These are phyloP conservation scores for Candida ortonii DNA, from an alignment of 805 yeast genomes.

Conservation along the genomic window DNA sequence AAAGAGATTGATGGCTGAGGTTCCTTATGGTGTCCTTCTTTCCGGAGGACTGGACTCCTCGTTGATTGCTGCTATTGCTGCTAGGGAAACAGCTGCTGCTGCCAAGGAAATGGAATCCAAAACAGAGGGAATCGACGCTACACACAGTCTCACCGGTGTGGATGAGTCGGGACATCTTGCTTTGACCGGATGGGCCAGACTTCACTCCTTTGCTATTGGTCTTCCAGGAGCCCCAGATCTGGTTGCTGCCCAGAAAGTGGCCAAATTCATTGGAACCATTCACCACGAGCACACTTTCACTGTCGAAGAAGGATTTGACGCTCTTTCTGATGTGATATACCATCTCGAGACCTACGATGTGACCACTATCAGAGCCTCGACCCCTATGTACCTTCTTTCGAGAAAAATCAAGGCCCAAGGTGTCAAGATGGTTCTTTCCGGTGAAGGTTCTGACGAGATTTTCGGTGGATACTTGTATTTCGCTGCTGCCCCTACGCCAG, in stretches of 20 bases:
- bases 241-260: constrained; percentile 93
- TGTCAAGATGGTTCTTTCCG: constrained; percentile 97
- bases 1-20: constrained; percentile 99
- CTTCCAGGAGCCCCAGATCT: constrained; percentile 97
- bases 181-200: constrained; percentile 67
- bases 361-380: constrained; percentile 97
- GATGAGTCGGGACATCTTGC: constrained; percentile 85
- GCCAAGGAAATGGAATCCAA: constrained; percentile 45
- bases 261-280: constrained; percentile 90
- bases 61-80: constrained; percentile 93
- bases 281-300: constrained; percentile 99
- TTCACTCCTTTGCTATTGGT: constrained; percentile 97
- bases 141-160: constrained; percentile 82
- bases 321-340: constrained; percentile 88
- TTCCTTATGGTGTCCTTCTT: constrained; percentile 94
- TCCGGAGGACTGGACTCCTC: constrained; percentile 98
- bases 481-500: constrained; percentile 91
- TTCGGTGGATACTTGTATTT: constrained; percentile 98
- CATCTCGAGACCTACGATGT: constrained; percentile 98
- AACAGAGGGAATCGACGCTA: constrained; percentile 54
- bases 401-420: constrained; percentile 99
- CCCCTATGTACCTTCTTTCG: constrained; percentile 95
- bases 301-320: constrained; percentile 93
- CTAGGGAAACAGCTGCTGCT: constrained; percentile 88
- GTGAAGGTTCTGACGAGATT: constrained; percentile 99